Evolutionary conservation across 352 stramenopile species (phyloP), one percentile per base, ranked within the genome.

Genomic region (Phytopythium delawarense): DNA sequence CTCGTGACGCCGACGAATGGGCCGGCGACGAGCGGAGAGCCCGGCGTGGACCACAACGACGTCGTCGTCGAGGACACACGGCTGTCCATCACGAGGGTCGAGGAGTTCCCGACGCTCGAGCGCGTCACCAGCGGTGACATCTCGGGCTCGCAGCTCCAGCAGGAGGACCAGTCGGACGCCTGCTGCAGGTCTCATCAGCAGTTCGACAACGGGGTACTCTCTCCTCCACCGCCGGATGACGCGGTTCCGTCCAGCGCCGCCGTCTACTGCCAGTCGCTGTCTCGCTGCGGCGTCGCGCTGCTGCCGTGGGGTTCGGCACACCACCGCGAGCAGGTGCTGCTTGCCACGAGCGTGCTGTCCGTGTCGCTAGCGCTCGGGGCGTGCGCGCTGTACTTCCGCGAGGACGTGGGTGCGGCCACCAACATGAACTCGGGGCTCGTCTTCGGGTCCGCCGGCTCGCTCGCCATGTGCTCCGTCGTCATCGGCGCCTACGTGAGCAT

Each of bases 381-480:
- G 1, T 82, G 71, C 34, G 73, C 74, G 12, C 40, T 91, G 13
- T 46, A 65, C 21, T 82, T 87, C 57, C 65, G 82, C 21, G 49
- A 76, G 9, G 69, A 79, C 50, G 77, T 89, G 30, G 66, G 65
- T 7, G 57, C 75, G 20, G 58, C 61, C 6, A 87, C 81, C 5
- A 49, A 70, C 30, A 83, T 91, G n/a, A 85, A 89, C 35, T 73
- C 78, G 28, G 81, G 81, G 0, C 71, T 92, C 1, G 59, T 92
- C 8, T 71, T 91, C 30, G 84, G 84, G 1, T 89, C 81, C 1
- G 64, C 70, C 3, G 84, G 79, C 0, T 79, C 81, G 30, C 57
- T 92, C 11, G 69, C 71, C 12, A 92, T 92, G 81, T 83, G 76
- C 51, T 69, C 65, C 4, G 61, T 80, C 61, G 69, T 91, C 60